A percentile compares a stretch with the other conserved stretches of the same genome.
phyloP scores from a whole-genome alignment of 305 asterid species.

The Solanum hybrid region DNA sequence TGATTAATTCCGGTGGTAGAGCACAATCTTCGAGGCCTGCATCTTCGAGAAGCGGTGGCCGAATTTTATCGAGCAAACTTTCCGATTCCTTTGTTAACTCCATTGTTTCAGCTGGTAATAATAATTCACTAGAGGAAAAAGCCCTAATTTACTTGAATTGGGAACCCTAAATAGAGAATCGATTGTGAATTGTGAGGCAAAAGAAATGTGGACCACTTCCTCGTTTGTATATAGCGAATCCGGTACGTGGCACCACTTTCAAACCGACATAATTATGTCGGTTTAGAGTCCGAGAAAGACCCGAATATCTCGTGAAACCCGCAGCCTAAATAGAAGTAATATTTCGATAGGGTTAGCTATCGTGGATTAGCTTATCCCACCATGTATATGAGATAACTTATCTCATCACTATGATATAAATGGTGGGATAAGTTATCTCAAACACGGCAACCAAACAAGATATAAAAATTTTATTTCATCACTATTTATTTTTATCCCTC shows the following conservation, averaged over 20 bases:
- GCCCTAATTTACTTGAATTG: not conserved
- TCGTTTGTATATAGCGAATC: not conserved
- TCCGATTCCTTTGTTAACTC: conserved; percentile 33
- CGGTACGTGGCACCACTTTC: not conserved
- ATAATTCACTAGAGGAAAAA: not conserved
- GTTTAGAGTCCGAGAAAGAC: not conserved
- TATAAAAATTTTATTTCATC: no score
- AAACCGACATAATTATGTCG: not conserved
- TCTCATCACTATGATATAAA: no score
- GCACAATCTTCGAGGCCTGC: conserved; percentile 96
- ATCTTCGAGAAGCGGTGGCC: conserved; percentile 77
- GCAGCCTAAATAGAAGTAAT: not conserved
- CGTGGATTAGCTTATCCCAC: no score
- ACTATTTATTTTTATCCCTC: no score
- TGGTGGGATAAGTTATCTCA: no score
- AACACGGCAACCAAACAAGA: no score
- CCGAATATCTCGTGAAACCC: not conserved
- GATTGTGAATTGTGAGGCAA: not conserved
- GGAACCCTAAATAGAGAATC: not conserved
- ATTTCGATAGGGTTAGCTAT: no score
- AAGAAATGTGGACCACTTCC: not conserved
- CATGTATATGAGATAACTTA: no score
- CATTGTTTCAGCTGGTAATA: conserved; percentile 18
- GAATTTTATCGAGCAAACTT: conserved; percentile 35
- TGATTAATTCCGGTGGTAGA: conserved; percentile 64